Evolutionary conservation across 2,329 filamentous ascomycete genomes (phyloP).

Genomic region (Juglanconis oblonga): DNA sequence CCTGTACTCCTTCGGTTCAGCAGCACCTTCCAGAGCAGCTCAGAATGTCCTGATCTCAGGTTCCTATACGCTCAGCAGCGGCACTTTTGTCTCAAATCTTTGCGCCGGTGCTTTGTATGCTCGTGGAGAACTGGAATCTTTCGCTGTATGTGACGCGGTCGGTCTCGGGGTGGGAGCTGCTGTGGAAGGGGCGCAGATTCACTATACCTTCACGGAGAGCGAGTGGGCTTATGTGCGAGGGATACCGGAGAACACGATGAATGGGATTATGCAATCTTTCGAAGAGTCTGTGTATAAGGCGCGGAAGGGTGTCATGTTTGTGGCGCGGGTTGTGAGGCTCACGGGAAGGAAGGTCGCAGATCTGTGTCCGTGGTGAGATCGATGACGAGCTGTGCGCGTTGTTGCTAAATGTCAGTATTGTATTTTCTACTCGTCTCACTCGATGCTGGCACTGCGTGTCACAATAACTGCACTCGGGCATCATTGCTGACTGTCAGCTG

Average conservation of each 20-base stretch:
- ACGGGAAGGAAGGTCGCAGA: not conserved
- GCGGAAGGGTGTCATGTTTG: not conserved
- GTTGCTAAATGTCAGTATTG: too few species aligned
- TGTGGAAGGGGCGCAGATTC: not conserved
- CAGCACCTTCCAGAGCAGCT: not conserved
- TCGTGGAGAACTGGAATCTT: not conserved
- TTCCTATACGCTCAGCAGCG: not conserved
- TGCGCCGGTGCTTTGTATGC: not conserved
- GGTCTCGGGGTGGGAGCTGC: not conserved
- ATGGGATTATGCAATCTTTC: slow-evolving; percentile 3
- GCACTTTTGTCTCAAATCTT: not conserved
- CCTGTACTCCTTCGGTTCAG: not conserved
- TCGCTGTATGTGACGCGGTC: not conserved
- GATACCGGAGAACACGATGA: not conserved
- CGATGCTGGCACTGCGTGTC: not conserved
- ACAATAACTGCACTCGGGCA: not conserved
- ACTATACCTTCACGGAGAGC: not conserved
- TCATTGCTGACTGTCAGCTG: not conserved
- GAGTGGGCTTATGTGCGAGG: not conserved
- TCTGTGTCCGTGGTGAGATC: not conserved
- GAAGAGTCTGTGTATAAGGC: not conserved
- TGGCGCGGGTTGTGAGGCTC: not conserved
- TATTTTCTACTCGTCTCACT: too few species aligned
- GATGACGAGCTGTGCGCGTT: not conserved
- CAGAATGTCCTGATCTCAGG: not conserved